These are phyloP conservation scores for Solanum medicagineum DNA, from an alignment of 257 asterid genomes.

Conservation along the genomic window DNA sequence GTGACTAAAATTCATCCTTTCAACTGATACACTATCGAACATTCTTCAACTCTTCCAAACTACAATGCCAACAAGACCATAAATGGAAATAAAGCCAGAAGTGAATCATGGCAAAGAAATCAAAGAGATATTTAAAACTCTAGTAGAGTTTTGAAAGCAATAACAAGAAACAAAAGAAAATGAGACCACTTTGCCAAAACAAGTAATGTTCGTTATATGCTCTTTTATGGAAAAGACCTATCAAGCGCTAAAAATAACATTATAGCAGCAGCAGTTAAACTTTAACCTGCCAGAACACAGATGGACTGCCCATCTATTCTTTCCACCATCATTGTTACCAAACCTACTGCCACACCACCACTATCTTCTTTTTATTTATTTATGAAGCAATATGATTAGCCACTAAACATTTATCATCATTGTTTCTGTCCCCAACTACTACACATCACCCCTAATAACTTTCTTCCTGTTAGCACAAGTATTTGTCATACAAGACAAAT, in stretches of 20 bases:
- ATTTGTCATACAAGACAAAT: background rate
- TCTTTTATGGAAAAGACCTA: background rate
- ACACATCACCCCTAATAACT: background rate
- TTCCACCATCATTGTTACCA: background rate
- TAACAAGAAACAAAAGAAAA: background rate
- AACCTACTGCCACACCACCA: background rate
- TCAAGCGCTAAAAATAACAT: background rate
- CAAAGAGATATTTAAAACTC: background rate
- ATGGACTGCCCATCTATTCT: background rate
- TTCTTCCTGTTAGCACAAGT: background rate
- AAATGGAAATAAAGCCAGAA: background rate
- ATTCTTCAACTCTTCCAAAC: slow-evolving; percentile 57
- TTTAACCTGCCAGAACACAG: background rate
- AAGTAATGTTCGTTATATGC: background rate
- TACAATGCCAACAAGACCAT: slow-evolving; percentile 15
- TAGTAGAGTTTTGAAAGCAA: background rate
- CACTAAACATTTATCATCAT: background rate
- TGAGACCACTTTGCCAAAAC: background rate
- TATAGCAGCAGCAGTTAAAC: background rate
- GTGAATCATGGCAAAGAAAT: background rate
- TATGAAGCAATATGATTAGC: background rate
- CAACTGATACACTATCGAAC: slow-evolving; percentile 15
- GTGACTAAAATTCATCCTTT: slow-evolving; percentile 7
- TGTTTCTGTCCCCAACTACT: background rate
- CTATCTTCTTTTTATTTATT: background rate